These are phyloP conservation scores for Acer campestre DNA, from an alignment of 345 rosid species.

Conservation along the genomic window DNA sequence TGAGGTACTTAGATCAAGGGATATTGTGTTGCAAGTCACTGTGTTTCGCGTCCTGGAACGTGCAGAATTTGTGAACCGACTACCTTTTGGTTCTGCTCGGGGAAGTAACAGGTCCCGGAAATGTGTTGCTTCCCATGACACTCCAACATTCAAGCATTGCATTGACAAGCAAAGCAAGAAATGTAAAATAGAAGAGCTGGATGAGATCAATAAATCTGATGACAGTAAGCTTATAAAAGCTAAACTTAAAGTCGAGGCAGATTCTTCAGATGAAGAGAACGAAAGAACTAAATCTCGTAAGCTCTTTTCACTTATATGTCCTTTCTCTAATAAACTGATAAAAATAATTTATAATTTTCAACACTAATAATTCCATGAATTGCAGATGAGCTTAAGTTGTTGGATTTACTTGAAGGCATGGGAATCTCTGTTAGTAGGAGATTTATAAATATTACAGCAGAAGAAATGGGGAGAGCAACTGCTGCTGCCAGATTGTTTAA, in stretches of 20 bases:
- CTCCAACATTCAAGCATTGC: background rate
- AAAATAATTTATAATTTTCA: background rate
- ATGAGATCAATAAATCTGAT: background rate
- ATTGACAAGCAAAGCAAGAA: constrained; percentile 2
- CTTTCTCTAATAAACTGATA: background rate
- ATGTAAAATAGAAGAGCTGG: constrained; percentile 15
- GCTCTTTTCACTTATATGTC: constrained; percentile 16
- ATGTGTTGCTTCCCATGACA: background rate
- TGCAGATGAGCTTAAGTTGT: background rate
- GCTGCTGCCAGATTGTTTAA: constrained; percentile 34
- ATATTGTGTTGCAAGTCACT: constrained; percentile 50
- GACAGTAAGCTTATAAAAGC: background rate
- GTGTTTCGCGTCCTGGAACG: constrained; percentile 43
- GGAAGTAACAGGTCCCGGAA: background rate
- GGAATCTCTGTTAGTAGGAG: constrained; percentile 20
- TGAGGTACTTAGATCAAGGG: constrained; percentile 42
- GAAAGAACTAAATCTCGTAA: constrained; percentile 19
- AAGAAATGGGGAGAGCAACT: constrained; percentile 34
- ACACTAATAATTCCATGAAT: background rate
- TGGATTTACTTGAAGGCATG: background rate
- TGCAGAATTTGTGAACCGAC: constrained; percentile 17
- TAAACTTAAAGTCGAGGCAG: background rate
- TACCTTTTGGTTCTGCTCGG: background rate
- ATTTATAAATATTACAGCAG: constrained; percentile 4
- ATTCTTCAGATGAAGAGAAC: constrained; percentile 3